Base-by-base conservation (phyloP, 331 rosid genomes). In the Stylosanthes scabra region DNA sequence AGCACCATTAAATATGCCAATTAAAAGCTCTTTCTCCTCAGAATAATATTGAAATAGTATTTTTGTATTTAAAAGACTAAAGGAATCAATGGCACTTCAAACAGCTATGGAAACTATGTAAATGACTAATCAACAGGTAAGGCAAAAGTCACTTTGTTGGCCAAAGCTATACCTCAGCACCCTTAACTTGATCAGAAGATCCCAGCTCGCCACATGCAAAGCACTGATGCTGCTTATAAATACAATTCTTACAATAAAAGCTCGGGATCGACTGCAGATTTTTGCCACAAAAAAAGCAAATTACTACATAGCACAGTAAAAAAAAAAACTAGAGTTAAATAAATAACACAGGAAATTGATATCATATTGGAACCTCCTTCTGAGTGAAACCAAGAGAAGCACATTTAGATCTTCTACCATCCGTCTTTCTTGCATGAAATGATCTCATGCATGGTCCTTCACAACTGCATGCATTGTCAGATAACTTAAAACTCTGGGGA, bases 401-500 rank as follows among this genome's bases (percentile, higher is more conserved):
- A 66, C 99, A 95, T 0, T 0, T 0, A 66, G 88, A 84, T 9
- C 83, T 94, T 15, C 9, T 71, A 39, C 93, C 96, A 78, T 68
- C 85, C 74, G 68, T 82, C 75, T 11, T 68, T 34, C 93, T 91
- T 6, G 90, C 86, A 87, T 95, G 99, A 68, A 95, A 95, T 9
- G 97, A 88, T 81, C 97, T 91, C 84, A 87, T 74, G 89, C 99
- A 95, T 66, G 77, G 79, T 74, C 99, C 99, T 7, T 95, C 97
- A 69, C 99, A 95, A 78, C 99, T 92, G 81, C 82, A 88, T 51
- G 57, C 42, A 68, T 45, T 67, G 59, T 78, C 68, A 39, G 27
- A 47, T 27, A 62, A 72, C 9, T 13, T 39, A 14, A 28, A 13
- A 63, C 7, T 20, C 67, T 31, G 52, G 58, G 27, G n/a, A 64